Evolutionary conservation across 2,329 filamentous ascomycete species (phyloP), one percentile per base, ranked within the genome.

Genomic region (Teratosphaeria viscida): DNA sequence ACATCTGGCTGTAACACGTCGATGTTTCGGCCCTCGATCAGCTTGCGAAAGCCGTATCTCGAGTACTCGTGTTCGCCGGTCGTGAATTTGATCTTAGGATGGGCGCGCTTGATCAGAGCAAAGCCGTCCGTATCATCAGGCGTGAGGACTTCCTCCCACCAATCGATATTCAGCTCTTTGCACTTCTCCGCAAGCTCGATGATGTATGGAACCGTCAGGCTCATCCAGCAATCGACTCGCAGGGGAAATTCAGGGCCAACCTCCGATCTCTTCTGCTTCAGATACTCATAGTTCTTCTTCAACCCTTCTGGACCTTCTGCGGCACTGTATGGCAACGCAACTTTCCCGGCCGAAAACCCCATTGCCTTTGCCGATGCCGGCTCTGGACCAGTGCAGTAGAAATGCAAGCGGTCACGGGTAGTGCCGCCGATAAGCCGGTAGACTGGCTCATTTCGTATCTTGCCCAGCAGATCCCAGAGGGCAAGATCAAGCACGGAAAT

Each of bases 221-320:
- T 92, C 92, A 96, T 96, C 77, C 95, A 96, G 80, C 92, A 96
- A 77, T 96, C 92, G 5, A 96, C 92, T 80, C 95, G 92, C 65
- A 96, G 81, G 54, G 92, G 92, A 73, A 94, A 96, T 73, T 96
- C 89, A 0, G 90, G 89, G 0, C 92, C 92, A 52, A 96, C 87
- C 59, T 84, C 84, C 71, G 91, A 88, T 58, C 91, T 85, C 74
- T 96, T 90, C 74, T 89, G 87, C 66, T 87, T 85, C 56, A 96
- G 82, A 72, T 92, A 96, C 72, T 90, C 90, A 58, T 96, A 82
- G 72, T 96, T 96, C 80, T 95, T 95, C 72, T 83, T 83, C 68
- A 96, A 77, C 3, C 92, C 92, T 60, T 82, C 85, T 27, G 85
- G 85, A 5, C 91, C 92, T 71, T 96, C 92, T 55, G 92, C 91